These are phyloP conservation scores for Collybia sordida DNA, from an alignment of 768 basidiomycete genomes.

Conservation along the genomic window DNA sequence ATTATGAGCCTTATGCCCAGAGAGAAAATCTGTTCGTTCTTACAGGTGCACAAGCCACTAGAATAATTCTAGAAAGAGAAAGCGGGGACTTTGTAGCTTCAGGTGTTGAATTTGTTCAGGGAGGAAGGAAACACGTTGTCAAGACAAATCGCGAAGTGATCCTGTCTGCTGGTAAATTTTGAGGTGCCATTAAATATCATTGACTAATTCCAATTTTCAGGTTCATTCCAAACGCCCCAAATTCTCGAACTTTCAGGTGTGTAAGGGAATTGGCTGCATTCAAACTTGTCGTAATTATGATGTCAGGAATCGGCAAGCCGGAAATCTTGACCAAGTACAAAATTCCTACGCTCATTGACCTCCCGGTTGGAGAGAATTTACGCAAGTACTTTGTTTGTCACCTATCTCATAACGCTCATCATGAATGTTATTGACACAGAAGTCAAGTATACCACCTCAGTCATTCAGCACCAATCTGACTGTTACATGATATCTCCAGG, in stretches of 20 bases:
- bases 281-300: slow-evolving; percentile 12
- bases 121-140: slow-evolving; percentile 27
- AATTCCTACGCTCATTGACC: slow-evolving; percentile 34
- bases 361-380: slow-evolving; percentile 41
- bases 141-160: slow-evolving; percentile 51
- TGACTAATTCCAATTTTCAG: neutral
- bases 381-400: slow-evolving; percentile 30
- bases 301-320: slow-evolving; percentile 54
- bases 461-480: no score
- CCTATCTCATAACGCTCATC: no score
- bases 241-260: slow-evolving; percentile 20
- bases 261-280: slow-evolving; percentile 7
- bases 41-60: no score
- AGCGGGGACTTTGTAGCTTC: slow-evolving; percentile 32
- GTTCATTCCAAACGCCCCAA: slow-evolving; percentile 15
- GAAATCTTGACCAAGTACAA: slow-evolving; percentile 36
- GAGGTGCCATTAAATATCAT: neutral
- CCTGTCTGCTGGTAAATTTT: slow-evolving; percentile 37
- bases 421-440: no score
- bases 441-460: no score
- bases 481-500: no score
- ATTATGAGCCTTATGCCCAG: no score
- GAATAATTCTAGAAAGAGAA: no score
- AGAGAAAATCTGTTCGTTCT: no score
- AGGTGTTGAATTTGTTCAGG: slow-evolving; percentile 44